Base-by-base conservation (phyloP, 2,329 filamentous ascomycete species). In the Gaeumannomyces tritici region DNA sequence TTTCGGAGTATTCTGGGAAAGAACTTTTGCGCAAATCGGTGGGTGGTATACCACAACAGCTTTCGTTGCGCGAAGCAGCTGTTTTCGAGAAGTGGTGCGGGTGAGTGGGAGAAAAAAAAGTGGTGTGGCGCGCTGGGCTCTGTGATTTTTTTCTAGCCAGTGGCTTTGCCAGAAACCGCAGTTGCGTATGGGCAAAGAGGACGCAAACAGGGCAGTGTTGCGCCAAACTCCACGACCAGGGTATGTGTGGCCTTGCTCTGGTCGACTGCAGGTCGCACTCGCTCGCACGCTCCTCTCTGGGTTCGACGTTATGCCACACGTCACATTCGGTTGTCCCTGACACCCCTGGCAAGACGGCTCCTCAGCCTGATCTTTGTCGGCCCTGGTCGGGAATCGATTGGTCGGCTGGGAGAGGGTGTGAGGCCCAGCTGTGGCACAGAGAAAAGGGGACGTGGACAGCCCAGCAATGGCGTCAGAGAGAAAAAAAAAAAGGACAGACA, bases 301-400 rank as follows among this genome's bases (percentile, higher is more conserved):
- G 42, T 51, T 24, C 56, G 31, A 58, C 56, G 56, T 58, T 27
- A 58, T 58, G 56, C 56, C 29, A 58, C 56, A 58, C 56, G 56
- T 58, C 56, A 33, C 55, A 29, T 56, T 29, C 26, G 26, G 18
- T 26, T 56, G 55, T 28, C 21, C 55, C 55, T 56, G 55, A 26
- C 55, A 27, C 55, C 42, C 42, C 42, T 51, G 42, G 42, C 42
- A 21, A 51, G 42, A 51, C 55, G 24, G 3, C 55, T 11, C 55
- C 55, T 2, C 55, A 15, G 55, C 55, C 26, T 29, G 24, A 27
- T 56, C 55, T 56, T 27, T 21, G 42, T 4, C 21, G 15, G 42
- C 15, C 42, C 42, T 47, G 42, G 7, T 51, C 18, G 42, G 42
- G 21, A 51, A 51, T 51, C 42, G 42, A 24, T 51, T 51, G 18